Conservation (phyloP, 1,284 basidiomycete genomes). For the Apiotrichum brassicae region DNA sequence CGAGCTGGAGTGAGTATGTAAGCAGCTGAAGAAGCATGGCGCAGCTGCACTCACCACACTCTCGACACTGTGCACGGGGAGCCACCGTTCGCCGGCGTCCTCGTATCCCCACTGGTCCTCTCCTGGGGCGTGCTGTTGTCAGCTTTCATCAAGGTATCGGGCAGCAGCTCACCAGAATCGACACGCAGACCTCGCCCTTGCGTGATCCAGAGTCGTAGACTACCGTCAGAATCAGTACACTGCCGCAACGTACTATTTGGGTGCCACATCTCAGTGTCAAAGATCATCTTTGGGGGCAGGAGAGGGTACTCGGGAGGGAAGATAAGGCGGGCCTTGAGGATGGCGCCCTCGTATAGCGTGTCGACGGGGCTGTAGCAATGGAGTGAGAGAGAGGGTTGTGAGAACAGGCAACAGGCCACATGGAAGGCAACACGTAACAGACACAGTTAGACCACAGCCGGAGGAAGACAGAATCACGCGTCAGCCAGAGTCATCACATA, state of each 20-base stretch:
- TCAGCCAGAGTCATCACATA: not conserved
- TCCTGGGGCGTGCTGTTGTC: constrained; percentile 75
- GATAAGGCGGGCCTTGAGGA: constrained; percentile 77
- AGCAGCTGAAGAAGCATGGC: not conserved
- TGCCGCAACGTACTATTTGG: constrained; percentile 83
- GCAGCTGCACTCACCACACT: constrained; percentile 89
- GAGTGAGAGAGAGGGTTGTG: not conserved
- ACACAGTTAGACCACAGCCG: too few relatives aligned
- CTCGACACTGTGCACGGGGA: constrained; percentile 94
- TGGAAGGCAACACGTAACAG: too few relatives aligned
- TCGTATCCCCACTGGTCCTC: constrained; percentile 98
- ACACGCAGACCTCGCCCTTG: constrained; percentile 90
- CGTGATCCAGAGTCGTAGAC: constrained; percentile 86
- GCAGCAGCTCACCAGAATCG: constrained; percentile 68
- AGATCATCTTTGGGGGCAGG: constrained; percentile 90
- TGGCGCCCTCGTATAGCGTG: constrained; percentile 87
- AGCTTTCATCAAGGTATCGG: not conserved
- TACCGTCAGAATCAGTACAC: constrained; percentile 40
- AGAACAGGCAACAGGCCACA: not conserved
- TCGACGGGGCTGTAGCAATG: constrained; percentile 62
- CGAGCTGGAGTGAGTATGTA: constrained; percentile 56
- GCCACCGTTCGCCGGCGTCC: constrained; percentile 94
- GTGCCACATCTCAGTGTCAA: constrained; percentile 97
- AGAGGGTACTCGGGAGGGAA: constrained; percentile 90
- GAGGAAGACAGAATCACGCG: not conserved